phyloP scores from a whole-genome alignment of 805 yeast species.

The Yamadazyma philogaea region DNA sequence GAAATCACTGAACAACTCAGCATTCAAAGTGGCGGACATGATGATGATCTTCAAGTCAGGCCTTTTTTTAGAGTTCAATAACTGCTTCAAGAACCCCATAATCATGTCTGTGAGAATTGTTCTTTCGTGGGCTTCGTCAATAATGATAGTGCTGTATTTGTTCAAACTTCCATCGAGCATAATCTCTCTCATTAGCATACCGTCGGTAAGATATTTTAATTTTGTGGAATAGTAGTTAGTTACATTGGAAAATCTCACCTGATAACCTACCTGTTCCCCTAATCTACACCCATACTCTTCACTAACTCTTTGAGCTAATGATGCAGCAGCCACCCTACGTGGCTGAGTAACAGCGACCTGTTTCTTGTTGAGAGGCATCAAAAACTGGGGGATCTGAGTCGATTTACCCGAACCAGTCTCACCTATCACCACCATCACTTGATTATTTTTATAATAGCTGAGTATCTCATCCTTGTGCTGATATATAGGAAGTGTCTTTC shows the following conservation, averaged over 20 bases:
- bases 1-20: conserved; percentile 77
- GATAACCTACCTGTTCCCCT: conserved; percentile 86
- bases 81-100: conserved; percentile 79
- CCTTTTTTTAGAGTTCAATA: conserved; percentile 48
- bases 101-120: conserved; percentile 87
- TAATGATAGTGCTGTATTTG: conserved; percentile 70
- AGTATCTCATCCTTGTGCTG: conserved; percentile 64
- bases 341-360: conserved; percentile 93
- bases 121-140: conserved; percentile 98
- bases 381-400: conserved; percentile 91
- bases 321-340: conserved; percentile 95
- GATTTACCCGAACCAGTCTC: conserved; percentile 99
- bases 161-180: conserved; percentile 67
- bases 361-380: conserved; percentile 53
- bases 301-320: conserved; percentile 87
- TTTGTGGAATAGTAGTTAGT: conserved; percentile 53
- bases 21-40: conserved; percentile 94
- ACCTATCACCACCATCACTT: conserved; percentile 82
- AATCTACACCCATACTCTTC: conserved; percentile 76
- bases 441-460: conserved; percentile 49
- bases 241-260: conserved; percentile 84
- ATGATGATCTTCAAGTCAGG: conserved; percentile 67
- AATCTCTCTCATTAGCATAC: conserved; percentile 91
- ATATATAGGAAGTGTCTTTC: conserved; percentile 72
- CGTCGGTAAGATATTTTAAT: conserved; percentile 88